Conservation (phyloP, 2,329 filamentous ascomycete genomes). For the Fusarium mundagurra region DNA sequence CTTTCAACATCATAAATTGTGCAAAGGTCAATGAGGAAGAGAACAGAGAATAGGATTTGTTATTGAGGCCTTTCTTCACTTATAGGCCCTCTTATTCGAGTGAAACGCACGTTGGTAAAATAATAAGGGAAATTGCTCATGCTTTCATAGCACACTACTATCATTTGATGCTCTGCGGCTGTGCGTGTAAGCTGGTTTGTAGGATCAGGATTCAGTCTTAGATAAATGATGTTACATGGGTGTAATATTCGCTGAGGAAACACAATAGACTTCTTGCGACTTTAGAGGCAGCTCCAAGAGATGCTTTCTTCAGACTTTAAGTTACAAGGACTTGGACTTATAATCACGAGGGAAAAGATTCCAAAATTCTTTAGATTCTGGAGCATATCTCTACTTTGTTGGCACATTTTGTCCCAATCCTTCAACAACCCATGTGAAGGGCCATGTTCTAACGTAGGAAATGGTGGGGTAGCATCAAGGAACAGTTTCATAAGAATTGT, state of each 20-base stretch:
- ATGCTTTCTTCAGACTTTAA: no score
- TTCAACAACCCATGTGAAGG: neutral
- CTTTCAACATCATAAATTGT: conserved; percentile 13
- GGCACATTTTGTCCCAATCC: neutral
- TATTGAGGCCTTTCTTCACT: neutral
- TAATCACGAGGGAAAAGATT: neutral
- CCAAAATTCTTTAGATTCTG: neutral
- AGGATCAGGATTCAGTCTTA: neutral
- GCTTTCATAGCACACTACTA: neutral
- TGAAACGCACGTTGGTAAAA: neutral
- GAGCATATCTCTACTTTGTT: neutral
- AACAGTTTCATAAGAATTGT: neutral
- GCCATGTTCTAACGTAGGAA: neutral
- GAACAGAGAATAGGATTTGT: neutral
- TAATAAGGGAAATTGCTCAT: neutral
- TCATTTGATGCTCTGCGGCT: neutral
- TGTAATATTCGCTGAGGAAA: neutral
- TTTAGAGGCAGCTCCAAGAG: neutral
- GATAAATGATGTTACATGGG: conserved; percentile 1
- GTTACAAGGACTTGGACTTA: neutral
- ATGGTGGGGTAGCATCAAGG: neutral
- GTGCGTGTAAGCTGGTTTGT: neutral
- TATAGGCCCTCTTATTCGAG: neutral
- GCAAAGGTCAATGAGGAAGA: neutral
- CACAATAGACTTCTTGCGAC: neutral